Base-by-base conservation (phyloP, 1,284 basidiomycete species). In the Microbotryum lychnidis-dioicae region DNA sequence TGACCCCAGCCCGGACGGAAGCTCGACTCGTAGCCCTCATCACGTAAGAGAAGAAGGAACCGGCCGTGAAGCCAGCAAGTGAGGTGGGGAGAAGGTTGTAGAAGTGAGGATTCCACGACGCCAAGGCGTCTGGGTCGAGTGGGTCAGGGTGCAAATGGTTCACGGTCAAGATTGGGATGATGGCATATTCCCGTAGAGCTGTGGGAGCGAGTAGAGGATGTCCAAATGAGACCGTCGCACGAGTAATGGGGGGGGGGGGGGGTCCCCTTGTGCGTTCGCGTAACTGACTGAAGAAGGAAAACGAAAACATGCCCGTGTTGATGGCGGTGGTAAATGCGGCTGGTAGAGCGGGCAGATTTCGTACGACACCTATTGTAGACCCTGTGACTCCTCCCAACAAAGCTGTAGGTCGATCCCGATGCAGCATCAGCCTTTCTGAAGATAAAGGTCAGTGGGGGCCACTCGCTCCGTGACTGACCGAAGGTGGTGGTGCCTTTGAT, bases 201-300 rank as follows among this genome's bases (percentile, higher is more conserved):
- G 54, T 5, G 49, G 45, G 33, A 31, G 50, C 18, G 54, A 54
- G 12, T 27, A 1, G 18, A 21, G 33, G 16, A 33, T 29, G 20
- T 42, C 31, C 44, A n/a, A 21, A 25, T 5, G 20, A 12, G 37
- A 33, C 27, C 42, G 29, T n/a, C 20, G 9, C n/a, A 21, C 18
- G 56, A 12, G 33, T 18, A 48, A 18, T 3, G 23, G 27, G 31
- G 48, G n/a, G n/a, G n/a, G n/a, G n/a, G n/a, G n/a, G n/a, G n/a
- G n/a, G n/a, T n/a, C 21, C 23, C 2, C n/a, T 5, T 20, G 27
- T 21, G 21, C 42, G 37, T 27, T 16, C 5, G 25, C 21, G 7
- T 21, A 8, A 50, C 61, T 37, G 6, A 69, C 69, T 61, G 56
- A 70, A 70, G 61, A 70, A 70, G n/a, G 66, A 55, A 47, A 70